Base-by-base conservation (phyloP, 2,329 filamentous ascomycete species). In the Paracamarosporium sp. region DNA sequence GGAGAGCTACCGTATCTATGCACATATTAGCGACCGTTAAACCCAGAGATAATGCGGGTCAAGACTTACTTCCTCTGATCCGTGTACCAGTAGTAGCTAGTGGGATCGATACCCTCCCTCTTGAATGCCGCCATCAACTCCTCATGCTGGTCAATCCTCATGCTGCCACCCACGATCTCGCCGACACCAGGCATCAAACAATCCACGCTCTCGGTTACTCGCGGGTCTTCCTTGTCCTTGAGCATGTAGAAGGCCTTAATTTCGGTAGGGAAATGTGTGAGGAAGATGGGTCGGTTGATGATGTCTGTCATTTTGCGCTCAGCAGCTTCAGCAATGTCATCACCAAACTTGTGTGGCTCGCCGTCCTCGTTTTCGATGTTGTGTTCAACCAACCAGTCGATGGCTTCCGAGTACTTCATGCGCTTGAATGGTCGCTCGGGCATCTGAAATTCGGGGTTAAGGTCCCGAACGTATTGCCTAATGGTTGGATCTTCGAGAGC, bases 221-320 rank as follows among this genome's bases (percentile, higher is more conserved):
- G 86, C 28, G 79, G 81, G 74, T 99, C 95, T 28, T 85, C 79
- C 41, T 84, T 82, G 69, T 94, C 95, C 80, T 90, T 93, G 80
- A 93, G 90, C 95, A 99, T 99, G 85, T 99, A 99, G 79, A 99
- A 99, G 1, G 95, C 91, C 85, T 99, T 99, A 85, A 99, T 97
- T 81, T 94, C 92, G 58, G 89, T 89, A 20, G 95, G 95, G 87
- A 99, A 99, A 80, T 98, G 94, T 2, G 94, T 98, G 40, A 98
- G 85, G 83, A 98, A 92, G 78, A 99, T 97, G 61, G 95, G 95
- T 53, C 87, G 83, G 87, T 96, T 95, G 83, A 99, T 96, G 68
- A 90, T 90, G 77, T 99, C 95, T 1, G 94, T 98, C 95, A 99
- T 99, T 75, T 85, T 87, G 69, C 95, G 90, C 85, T 99, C 95